Base-by-base conservation (phyloP, 805 yeast genomes). In the Teunomyces panamensis region DNA sequence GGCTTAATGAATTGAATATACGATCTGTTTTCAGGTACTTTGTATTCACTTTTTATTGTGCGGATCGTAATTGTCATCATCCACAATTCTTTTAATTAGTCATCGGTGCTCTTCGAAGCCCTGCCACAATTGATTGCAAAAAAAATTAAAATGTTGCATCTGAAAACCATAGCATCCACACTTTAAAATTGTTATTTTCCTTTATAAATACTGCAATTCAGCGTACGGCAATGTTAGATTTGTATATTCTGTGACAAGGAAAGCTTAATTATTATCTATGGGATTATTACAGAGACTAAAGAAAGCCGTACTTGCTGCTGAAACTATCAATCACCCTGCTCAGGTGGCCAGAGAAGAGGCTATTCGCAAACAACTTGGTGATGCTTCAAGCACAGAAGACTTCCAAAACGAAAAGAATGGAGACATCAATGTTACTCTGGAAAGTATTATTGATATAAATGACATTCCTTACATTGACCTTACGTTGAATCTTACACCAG, bases 391-490 rank as follows among this genome's bases (percentile, higher is more conserved):
- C 28, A n/a, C 41, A 6, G 27, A 26, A 6, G 10, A 24, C 13
- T 11, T 26, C 4, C 41, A 11, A n/a, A 24, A 6, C 16, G 41
- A 37, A 11, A 37, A 37, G n/a, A 14, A n/a, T 7, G 28, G 27
- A 7, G 30, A n/a, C 5, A 37, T 37, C 17, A 26, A 20, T 10
- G 27, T 37, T 5, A 37, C 30, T 10, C 30, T 11, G 30, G 41
- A 37, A 26, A 37, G 41, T 9, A 26, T 37, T 13, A 20, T 37
- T 24, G 41, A 37, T n/a, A 26, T 37, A 3, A 37, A 10, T 37
- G 41, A 30, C 50, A 48, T 16, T 7, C 61, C 62, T 3, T 60
- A 55, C 48, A 60, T 62, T 34, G 67, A 62, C 37, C 47, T 62
- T 26, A 13, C 50, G 2, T 33, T 56, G 8, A 49, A 57, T 24